A percentile compares a stretch with the other conserved stretches of the same genome.
Evolutionary conservation across 805 yeast species (phyloP).

Genomic region (Metschnikowia dekortorum): DNA sequence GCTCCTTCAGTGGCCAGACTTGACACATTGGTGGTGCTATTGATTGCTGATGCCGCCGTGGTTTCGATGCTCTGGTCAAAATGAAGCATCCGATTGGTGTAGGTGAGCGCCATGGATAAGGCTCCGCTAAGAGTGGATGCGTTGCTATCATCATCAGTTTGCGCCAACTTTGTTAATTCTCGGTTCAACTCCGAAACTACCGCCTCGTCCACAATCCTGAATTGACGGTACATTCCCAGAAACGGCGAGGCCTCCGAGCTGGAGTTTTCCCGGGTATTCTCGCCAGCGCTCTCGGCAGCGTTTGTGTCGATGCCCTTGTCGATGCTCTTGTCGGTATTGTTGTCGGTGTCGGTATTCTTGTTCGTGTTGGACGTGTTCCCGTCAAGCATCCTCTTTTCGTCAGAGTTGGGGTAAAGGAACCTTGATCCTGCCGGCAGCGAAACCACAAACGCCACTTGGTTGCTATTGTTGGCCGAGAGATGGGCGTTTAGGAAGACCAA

Average conservation of each 20-base stretch:
- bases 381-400: slow-evolving; percentile 9
- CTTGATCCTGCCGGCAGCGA: slow-evolving; percentile 67
- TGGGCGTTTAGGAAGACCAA: slow-evolving; percentile 84
- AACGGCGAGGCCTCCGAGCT: slow-evolving; percentile 21
- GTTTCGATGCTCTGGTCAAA: slow-evolving; percentile 44
- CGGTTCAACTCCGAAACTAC: slow-evolving; percentile 56
- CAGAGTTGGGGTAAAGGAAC: slow-evolving; percentile 59
- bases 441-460: slow-evolving; percentile 76
- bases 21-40: slow-evolving; percentile 27
- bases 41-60: slow-evolving; percentile 41
- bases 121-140: slow-evolving; percentile 61
- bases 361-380: too few species aligned
- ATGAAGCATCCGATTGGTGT: slow-evolving; percentile 63
- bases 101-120: slow-evolving; percentile 73
- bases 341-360: neutral
- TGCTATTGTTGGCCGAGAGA: slow-evolving; percentile 76
- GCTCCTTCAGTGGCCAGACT: slow-evolving; percentile 9
- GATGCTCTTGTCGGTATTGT: slow-evolving; percentile 8
- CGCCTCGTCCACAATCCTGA: slow-evolving; percentile 70
- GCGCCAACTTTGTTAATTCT: slow-evolving; percentile 21
- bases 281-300: neutral
- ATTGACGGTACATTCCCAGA: slow-evolving; percentile 78
- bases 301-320: neutral
- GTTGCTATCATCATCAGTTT: slow-evolving; percentile 20
- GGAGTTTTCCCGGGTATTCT: neutral